A percentile compares a stretch with the other conserved stretches of the same genome.
phyloP scores from a whole-genome alignment of 2,329 filamentous ascomycete species.

The Arthrobotrys sinensis region DNA sequence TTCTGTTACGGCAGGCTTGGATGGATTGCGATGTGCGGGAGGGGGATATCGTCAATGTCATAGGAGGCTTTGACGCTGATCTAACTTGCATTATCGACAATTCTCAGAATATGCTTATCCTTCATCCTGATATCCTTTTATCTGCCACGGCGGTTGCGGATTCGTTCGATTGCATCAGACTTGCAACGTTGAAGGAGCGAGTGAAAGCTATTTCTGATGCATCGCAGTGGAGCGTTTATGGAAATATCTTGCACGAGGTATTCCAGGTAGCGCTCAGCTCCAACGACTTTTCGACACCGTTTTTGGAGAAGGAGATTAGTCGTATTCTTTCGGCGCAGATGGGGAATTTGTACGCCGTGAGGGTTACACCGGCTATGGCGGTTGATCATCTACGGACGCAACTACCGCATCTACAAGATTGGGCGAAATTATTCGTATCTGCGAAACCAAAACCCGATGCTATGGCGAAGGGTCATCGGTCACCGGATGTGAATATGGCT shows the following conservation, averaged over 20 bases:
- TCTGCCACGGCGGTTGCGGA: conserved; percentile 97
- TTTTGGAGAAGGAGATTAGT: conserved; percentile 78
- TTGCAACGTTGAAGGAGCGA: conserved; percentile 93
- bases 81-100: conserved; percentile 89
- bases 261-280: conserved; percentile 90
- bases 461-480: conserved; percentile 80
- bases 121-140: conserved; percentile 95
- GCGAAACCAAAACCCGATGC: conserved; percentile 79
- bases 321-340: conserved; percentile 81
- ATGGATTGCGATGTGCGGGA: conserved; percentile 81
- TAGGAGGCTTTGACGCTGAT: conserved; percentile 79
- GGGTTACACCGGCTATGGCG: conserved; percentile 80
- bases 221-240: conserved; percentile 87
- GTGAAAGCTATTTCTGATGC: conserved; percentile 90
- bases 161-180: conserved; percentile 90
- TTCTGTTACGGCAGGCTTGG: conserved; percentile 89
- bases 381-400: conserved; percentile 86
- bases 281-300: conserved; percentile 83
- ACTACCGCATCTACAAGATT: conserved; percentile 83
- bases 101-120: conserved; percentile 83
- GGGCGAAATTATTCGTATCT: conserved; percentile 86
- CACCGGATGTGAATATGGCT: conserved; percentile 83
- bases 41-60: conserved; percentile 86
- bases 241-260: conserved; percentile 92
- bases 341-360: conserved; percentile 90